Evolutionary conservation across 768 basidiomycete species (phyloP).

Genomic region (Brasilioporus rufonigricans): DNA sequence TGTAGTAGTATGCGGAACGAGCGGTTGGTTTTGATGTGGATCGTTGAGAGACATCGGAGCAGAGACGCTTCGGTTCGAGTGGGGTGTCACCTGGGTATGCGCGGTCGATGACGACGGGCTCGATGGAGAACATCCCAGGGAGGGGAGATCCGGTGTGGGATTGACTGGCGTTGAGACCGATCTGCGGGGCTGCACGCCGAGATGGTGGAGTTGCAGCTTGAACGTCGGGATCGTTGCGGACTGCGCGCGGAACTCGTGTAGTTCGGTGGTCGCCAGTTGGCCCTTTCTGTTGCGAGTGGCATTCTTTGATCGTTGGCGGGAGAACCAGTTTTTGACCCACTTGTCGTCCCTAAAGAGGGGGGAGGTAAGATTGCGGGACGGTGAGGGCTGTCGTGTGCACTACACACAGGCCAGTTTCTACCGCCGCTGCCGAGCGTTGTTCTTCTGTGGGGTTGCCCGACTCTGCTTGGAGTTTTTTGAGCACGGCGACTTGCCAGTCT

Average conservation of each 20-base stretch:
- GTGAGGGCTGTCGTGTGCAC: neutral
- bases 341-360: constrained; percentile 21
- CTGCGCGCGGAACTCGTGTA: neutral
- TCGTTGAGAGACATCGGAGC: neutral
- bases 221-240: constrained; percentile 8
- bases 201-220: constrained; percentile 8
- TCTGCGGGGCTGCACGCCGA: neutral
- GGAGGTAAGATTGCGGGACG: constrained; percentile 6
- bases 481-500: constrained; percentile 30
- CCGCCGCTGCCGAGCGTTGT: constrained; percentile 20
- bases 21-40: neutral
- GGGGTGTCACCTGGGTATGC: neutral
- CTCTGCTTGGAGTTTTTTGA: constrained; percentile 24
- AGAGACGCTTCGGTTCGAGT: neutral
- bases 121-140: neutral
- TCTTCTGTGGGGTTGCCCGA: constrained; percentile 22
- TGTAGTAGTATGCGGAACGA: neutral
- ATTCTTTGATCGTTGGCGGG: constrained; percentile 24
- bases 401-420: constrained; percentile 33
- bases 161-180: constrained; percentile 2
- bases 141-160: neutral
- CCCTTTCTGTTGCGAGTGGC: constrained; percentile 13
- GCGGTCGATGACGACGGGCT: neutral
- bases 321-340: constrained; percentile 32
- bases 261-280: neutral